Evolutionary conservation across 2,329 filamentous ascomycete genomes (phyloP).

Genomic region (Talaromyces sp.): DNA sequence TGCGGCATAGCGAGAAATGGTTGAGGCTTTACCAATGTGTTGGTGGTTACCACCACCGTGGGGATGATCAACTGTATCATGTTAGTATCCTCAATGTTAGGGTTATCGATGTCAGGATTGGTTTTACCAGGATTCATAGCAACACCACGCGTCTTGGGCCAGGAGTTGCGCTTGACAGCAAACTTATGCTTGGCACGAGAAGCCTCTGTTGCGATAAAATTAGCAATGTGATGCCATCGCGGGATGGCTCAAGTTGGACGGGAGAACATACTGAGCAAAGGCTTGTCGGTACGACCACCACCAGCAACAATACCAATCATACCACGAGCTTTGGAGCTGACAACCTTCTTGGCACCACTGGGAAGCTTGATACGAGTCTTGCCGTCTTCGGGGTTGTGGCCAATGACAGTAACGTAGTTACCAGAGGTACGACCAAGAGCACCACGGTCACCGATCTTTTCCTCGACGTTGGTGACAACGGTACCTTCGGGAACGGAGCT

Average conservation of each 20-base stretch:
- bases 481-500: slow-evolving; percentile 97
- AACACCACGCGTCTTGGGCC: slow-evolving; percentile 99
- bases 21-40: slow-evolving; percentile 99
- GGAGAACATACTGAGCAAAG: slow-evolving; percentile 69
- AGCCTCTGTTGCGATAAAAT: slow-evolving; percentile 65
- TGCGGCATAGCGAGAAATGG: slow-evolving; percentile 95
- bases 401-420: slow-evolving; percentile 98
- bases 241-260: too few relatives aligned
- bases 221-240: slow-evolving; percentile 30
- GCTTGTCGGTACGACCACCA: slow-evolving; percentile 99
- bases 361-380: slow-evolving; percentile 99
- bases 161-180: slow-evolving; percentile 99
- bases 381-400: slow-evolving; percentile 97
- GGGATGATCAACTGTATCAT: slow-evolving; percentile 41
- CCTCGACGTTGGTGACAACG: slow-evolving; percentile 98
- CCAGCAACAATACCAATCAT: slow-evolving; percentile 99
- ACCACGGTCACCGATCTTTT: slow-evolving; percentile 97
- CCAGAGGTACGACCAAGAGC: slow-evolving; percentile 93
- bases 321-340: slow-evolving; percentile 84
- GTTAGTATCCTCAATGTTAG: slow-evolving; percentile 53
- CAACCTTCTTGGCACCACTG: slow-evolving; percentile 97
- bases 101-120: too few relatives aligned
- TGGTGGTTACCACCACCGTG: slow-evolving; percentile 99
- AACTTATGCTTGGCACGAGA: slow-evolving; percentile 99
- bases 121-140: slow-evolving; percentile 99